A percentile compares a stretch with the other conserved stretches of the same genome.
phyloP scores from a whole-genome alignment of 2,329 filamentous ascomycete species.

The Stromatinia cepivora region DNA sequence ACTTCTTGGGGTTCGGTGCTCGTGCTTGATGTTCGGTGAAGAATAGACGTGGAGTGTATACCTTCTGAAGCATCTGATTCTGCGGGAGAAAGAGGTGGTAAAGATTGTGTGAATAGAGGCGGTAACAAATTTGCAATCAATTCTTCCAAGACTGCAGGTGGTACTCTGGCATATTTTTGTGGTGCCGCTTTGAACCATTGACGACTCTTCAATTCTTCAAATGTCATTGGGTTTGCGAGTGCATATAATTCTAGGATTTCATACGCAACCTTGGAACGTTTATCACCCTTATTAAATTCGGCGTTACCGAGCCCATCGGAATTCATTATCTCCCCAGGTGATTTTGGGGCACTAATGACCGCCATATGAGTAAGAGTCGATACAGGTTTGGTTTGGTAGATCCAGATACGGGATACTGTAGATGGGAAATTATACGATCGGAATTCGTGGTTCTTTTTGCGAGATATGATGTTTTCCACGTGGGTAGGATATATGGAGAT shows the following conservation, averaged over 20 bases:
- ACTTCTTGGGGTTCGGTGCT: constrained; percentile 39
- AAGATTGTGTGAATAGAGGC: constrained; percentile 47
- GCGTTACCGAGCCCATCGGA: constrained; percentile 51
- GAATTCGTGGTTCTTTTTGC: constrained; percentile 56
- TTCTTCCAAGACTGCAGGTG: constrained; percentile 57
- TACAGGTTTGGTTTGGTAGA: constrained; percentile 53
- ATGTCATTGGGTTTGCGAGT: constrained; percentile 58
- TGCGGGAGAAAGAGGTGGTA: not conserved
- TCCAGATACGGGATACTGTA: constrained; percentile 61
- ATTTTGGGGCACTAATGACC: constrained; percentile 49
- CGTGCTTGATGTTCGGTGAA: constrained; percentile 14
- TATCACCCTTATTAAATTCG: constrained; percentile 43
- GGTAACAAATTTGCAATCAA: constrained; percentile 58
- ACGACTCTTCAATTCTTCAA: constrained; percentile 53
- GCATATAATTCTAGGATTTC: constrained; percentile 59
- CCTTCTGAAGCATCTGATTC: not conserved
- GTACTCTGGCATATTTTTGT: constrained; percentile 54
- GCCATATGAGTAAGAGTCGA: constrained; percentile 61
- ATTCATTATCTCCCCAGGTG: constrained; percentile 50
- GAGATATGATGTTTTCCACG: constrained; percentile 51
- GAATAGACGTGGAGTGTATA: not conserved
- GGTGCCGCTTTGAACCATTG: constrained; percentile 55
- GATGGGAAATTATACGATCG: constrained; percentile 56
- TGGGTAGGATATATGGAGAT: constrained; percentile 51
- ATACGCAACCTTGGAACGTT: constrained; percentile 45